Evolutionary conservation across 768 basidiomycete genomes (phyloP).

Genomic region (Guyanaporus albipodus): DNA sequence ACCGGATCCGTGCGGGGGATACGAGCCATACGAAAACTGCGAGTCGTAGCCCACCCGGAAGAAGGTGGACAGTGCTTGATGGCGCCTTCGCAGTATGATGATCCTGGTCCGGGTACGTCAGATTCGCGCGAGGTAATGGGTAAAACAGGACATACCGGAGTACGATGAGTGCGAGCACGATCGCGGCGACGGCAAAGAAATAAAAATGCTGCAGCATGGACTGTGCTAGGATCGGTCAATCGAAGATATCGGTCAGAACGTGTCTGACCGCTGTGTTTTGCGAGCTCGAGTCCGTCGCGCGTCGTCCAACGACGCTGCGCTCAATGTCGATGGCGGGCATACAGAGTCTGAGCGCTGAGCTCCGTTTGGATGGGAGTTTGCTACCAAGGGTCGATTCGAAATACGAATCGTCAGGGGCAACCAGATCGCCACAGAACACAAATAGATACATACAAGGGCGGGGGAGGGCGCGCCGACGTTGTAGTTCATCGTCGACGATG

Average conservation of each 20-base stretch:
- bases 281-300: no score
- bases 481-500: constrained; percentile 30
- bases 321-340: no score
- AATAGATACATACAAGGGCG: constrained; percentile 19
- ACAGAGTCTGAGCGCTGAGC: no score
- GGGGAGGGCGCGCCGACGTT: no score
- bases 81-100: constrained; percentile 22
- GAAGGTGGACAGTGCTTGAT: constrained; percentile 17
- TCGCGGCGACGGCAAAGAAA: constrained; percentile 15
- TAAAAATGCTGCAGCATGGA: constrained; percentile 21
- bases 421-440: constrained; percentile 21
- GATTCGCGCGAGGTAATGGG: background rate
- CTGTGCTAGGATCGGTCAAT: constrained; percentile 6
- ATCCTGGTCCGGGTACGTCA: constrained; percentile 15
- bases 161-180: constrained; percentile 15
- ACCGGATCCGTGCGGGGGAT: background rate
- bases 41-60: constrained; percentile 6
- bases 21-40: constrained; percentile 1
- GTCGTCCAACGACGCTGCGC: no score
- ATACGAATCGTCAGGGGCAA: constrained; percentile 2
- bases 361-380: no score
- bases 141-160: constrained; percentile 16
- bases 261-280: constrained; percentile 15
- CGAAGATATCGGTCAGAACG: background rate
- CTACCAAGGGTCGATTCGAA: no score